Conservation (phyloP, 345 rosid species). For the Erysimum cheiranthoides region DNA sequence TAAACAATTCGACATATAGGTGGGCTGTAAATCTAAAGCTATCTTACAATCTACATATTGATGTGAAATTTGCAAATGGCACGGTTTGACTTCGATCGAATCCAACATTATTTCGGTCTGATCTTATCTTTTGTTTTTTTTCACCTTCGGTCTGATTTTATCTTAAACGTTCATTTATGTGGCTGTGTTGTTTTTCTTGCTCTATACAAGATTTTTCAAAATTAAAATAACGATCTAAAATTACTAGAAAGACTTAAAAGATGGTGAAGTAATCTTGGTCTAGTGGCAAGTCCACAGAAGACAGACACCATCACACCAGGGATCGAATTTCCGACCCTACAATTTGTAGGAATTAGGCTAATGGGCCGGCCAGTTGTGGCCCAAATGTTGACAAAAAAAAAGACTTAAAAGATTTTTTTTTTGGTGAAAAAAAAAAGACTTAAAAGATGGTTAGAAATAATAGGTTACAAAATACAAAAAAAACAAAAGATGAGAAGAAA, state of each 20-base stretch:
- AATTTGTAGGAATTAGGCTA: too few species aligned
- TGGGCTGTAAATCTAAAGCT: constrained; percentile 13
- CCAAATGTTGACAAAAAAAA: too few species aligned
- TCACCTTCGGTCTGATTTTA: background rate
- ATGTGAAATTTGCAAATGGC: constrained; percentile 17
- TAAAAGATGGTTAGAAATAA: background rate
- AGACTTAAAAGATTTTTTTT: too few species aligned
- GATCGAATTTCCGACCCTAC: too few species aligned
- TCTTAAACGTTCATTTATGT: background rate
- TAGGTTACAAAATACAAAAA: too few species aligned
- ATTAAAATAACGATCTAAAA: background rate
- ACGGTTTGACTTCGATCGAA: background rate
- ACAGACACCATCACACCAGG: too few species aligned
- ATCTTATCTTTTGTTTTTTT: too few species aligned
- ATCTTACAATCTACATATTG: background rate
- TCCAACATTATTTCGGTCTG: background rate
- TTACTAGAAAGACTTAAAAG: background rate
- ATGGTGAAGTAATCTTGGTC: too few species aligned
- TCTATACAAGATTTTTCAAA: background rate
- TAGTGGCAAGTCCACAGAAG: too few species aligned
- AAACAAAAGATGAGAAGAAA: background rate
- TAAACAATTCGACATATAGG: background rate
- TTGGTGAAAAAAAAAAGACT: too few species aligned
- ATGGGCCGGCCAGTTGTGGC: too few species aligned
- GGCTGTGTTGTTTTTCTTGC: background rate